These are phyloP conservation scores for Xylaria cubensis DNA, from an alignment of 495 filamentous ascomycete species.

Conservation along the genomic window DNA sequence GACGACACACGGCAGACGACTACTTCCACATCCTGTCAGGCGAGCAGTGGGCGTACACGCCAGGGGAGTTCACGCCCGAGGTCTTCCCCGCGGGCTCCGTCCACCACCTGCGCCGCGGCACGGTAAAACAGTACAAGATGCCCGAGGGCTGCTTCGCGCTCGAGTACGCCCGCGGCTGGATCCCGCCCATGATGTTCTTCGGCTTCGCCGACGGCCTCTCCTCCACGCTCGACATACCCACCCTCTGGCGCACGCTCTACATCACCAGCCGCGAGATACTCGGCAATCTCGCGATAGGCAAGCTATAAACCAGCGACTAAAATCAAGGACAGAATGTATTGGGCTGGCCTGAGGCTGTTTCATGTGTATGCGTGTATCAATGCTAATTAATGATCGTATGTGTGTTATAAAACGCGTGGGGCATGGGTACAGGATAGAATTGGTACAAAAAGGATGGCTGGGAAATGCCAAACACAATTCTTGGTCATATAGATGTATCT, in stretches of 20 bases:
- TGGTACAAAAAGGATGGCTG: neutral
- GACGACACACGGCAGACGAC: conserved; percentile 87
- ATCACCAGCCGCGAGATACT: conserved; percentile 78
- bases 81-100: conserved; percentile 76
- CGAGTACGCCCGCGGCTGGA: conserved; percentile 89
- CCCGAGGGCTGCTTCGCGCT: conserved; percentile 80
- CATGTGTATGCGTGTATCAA: neutral
- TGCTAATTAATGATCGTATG: neutral
- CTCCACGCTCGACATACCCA: conserved; percentile 78
- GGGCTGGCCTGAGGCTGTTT: neutral
- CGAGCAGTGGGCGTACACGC: conserved; percentile 73
- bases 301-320: conserved; percentile 59
- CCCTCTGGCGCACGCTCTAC: conserved; percentile 75
- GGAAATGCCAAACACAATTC: neutral
- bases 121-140: conserved; percentile 88
- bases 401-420: neutral
- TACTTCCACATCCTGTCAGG: conserved; percentile 90
- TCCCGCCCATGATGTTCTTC: conserved; percentile 88
- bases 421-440: neutral
- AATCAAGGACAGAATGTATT: neutral
- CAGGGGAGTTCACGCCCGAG: conserved; percentile 73
- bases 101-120: conserved; percentile 77
- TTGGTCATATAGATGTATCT: neutral
- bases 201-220: conserved; percentile 80
- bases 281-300: conserved; percentile 69